Evolutionary conservation across 768 basidiomycete genomes (phyloP).

Genomic region (Rhizopogon roseolus): DNA sequence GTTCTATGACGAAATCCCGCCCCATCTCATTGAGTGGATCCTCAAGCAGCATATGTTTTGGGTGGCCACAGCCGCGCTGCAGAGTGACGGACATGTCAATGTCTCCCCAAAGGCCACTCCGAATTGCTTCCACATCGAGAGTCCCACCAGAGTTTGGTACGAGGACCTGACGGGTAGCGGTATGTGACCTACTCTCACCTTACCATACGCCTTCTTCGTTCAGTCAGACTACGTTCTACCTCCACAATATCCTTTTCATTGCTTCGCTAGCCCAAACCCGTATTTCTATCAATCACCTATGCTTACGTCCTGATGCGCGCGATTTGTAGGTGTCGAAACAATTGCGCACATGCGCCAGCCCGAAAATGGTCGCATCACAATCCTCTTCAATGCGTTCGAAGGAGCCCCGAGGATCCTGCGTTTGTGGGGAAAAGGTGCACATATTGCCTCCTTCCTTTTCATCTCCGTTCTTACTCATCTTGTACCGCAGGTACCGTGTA

Average conservation of each 20-base stretch:
- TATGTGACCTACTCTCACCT: conserved; percentile 22
- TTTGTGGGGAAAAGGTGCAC: conserved; percentile 53
- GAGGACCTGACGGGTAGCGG: conserved; percentile 71
- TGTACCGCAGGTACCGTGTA: conserved; percentile 43
- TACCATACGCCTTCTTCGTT: too few species aligned
- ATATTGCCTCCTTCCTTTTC: too few species aligned
- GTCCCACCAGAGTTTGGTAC: conserved; percentile 59
- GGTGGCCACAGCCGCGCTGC: conserved; percentile 64
- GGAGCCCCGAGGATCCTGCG: conserved; percentile 56
- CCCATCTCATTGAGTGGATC: conserved; percentile 52
- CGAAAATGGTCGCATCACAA: conserved; percentile 52
- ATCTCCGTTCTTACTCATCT: neutral
- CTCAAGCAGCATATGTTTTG: conserved; percentile 63
- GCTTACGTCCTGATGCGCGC: neutral
- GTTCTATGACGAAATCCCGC: conserved; percentile 52
- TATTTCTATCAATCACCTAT: too few species aligned
- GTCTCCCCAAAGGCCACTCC: conserved; percentile 61
- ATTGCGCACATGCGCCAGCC: conserved; percentile 55
- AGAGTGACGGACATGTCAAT: conserved; percentile 55
- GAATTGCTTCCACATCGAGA: conserved; percentile 56
- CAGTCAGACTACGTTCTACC: neutral
- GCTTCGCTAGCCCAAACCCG: too few species aligned
- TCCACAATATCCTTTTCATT: neutral
- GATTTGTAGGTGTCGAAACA: conserved; percentile 45
- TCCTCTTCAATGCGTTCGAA: conserved; percentile 58